Evolutionary conservation across 2,329 filamentous ascomycete genomes (phyloP).

Genomic region (Mollisiaceae sp.): DNA sequence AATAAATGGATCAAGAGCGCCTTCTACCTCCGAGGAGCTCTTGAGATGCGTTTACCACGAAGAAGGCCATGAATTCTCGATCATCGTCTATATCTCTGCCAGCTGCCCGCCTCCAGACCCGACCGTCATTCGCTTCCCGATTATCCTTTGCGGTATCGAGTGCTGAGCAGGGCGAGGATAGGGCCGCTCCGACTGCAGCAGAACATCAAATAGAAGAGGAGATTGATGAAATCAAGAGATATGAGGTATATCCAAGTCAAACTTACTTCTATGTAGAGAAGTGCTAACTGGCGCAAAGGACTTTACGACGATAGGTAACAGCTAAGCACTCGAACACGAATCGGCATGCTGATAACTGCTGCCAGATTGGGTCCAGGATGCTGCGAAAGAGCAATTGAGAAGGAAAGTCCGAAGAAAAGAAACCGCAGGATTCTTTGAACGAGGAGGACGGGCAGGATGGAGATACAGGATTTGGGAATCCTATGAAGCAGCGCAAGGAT

Average conservation of each 20-base stretch:
- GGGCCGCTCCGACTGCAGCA: constrained; percentile 54
- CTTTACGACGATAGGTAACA: constrained; percentile 86
- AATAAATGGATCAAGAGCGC: constrained; percentile 11
- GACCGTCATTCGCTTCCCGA: constrained; percentile 47
- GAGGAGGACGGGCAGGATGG: constrained; percentile 74
- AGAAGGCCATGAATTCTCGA: constrained; percentile 44
- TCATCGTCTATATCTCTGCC: constrained; percentile 41
- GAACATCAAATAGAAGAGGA: constrained; percentile 86
- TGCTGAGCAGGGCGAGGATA: constrained; percentile 65
- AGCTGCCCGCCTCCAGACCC: constrained; percentile 34
- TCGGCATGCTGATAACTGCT: constrained; percentile 43
- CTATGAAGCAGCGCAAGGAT: constrained; percentile 95
- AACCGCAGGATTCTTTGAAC: constrained; percentile 71
- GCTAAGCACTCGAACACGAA: constrained; percentile 23
- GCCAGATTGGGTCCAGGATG: constrained; percentile 97
- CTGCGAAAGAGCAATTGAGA: constrained; percentile 84
- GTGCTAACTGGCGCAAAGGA: constrained; percentile 57
- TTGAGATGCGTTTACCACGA: constrained; percentile 32
- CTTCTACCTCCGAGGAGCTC: background rate
- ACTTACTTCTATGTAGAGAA: background rate
- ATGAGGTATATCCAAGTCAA: constrained; percentile 64
- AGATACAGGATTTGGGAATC: constrained; percentile 80
- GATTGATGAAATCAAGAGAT: constrained; percentile 96
- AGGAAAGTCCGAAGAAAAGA: constrained; percentile 77
- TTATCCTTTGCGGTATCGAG: constrained; percentile 71